Base-by-base conservation (phyloP, 495 filamentous ascomycete species). In the Xylaria grammica region DNA sequence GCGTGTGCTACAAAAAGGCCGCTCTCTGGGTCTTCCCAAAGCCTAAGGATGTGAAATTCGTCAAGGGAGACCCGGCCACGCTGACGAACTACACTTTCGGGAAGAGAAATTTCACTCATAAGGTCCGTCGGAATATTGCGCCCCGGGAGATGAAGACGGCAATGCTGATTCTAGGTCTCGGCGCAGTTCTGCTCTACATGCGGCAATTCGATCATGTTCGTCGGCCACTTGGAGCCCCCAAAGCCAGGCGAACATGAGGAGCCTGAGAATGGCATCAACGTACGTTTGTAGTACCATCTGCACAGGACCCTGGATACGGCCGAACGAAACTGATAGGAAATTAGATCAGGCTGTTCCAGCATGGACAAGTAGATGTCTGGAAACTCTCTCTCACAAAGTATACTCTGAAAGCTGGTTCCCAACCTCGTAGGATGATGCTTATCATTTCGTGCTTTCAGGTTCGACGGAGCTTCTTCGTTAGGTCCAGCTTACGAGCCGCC, bases 301-400 rank as follows among this genome's bases (percentile, higher is more conserved):
- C 11, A 11, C 15, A 42, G 15, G 17, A 9, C 7, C 40, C 13
- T 42, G 63, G 27, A 45, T 19, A 53, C 42, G 36, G n/a, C 3
- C 40, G 15, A 17, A 11, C 3, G 17, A 11, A 11, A 15, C 40
- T 42, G 15, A 42, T 42, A 17, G 40, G n/a, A 26, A n/a, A 29
- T 19, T 50, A 78, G 74, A 48, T 71, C 6, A 64, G 71, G 13
- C 67, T 69, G 7, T 49, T 78, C 4, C 65, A 66, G 11, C 72
- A 71, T 27, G 36, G 40, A 7, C 40, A 42, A 15, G 17, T 78
- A 34, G 71, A 76, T 38, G 46, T 67, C 40, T 68, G 62, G 54
- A 60, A 74, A 51, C 46, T 78, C 9, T 40, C 53, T 22, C 65
- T 60, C 6, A 42, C 67, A 52, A 49, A 17, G 71, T 73, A 48